Percentiles rank a stretch among this genome's conserved stretches.
These are phyloP conservation scores for Alternaria hordeiaustralica DNA, from an alignment of 2,329 filamentous ascomycete species.

Conservation along the genomic window DNA sequence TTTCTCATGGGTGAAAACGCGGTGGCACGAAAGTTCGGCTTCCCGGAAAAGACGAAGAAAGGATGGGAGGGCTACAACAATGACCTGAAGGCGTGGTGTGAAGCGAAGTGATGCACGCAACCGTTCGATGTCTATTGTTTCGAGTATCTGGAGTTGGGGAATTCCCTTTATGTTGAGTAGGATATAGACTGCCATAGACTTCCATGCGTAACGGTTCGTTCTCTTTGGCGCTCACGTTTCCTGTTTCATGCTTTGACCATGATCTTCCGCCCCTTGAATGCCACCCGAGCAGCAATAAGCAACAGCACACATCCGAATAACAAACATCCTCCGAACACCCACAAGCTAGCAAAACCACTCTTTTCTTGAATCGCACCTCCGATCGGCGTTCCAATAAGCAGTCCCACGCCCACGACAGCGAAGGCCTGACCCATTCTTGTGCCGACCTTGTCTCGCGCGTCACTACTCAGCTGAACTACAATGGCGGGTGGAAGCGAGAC, in stretches of 20 bases:
- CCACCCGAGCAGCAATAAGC: slow-evolving; percentile 29
- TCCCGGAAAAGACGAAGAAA: slow-evolving; percentile 17
- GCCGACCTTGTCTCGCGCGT: slow-evolving; percentile 55
- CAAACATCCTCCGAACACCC: slow-evolving; percentile 53
- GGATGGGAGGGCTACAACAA: slow-evolving; percentile 19
- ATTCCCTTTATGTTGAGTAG: not conserved
- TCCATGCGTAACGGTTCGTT: not conserved
- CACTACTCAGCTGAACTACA: slow-evolving; percentile 51
- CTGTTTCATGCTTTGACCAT: slow-evolving; percentile 30
- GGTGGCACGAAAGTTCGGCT: slow-evolving; percentile 12
- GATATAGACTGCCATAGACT: not conserved
- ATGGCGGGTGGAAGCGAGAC: slow-evolving; percentile 56
- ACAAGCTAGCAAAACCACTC: slow-evolving; percentile 52
- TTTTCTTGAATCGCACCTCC: slow-evolving; percentile 60
- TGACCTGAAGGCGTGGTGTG: slow-evolving; percentile 25
- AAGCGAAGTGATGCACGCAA: not conserved
- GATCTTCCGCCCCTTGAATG: slow-evolving; percentile 34
- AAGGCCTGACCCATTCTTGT: slow-evolving; percentile 65
- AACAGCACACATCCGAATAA: slow-evolving; percentile 28
- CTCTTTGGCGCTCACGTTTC: not conserved
- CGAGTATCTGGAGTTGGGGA: not conserved
- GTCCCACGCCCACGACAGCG: slow-evolving; percentile 56
- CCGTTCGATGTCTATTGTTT: not conserved
- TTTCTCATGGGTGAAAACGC: slow-evolving; percentile 20
- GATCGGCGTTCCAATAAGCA: slow-evolving; percentile 64